Evolutionary conservation across 2,329 filamentous ascomycete genomes (phyloP).

Genomic region (Penicillium brevicompactum): DNA sequence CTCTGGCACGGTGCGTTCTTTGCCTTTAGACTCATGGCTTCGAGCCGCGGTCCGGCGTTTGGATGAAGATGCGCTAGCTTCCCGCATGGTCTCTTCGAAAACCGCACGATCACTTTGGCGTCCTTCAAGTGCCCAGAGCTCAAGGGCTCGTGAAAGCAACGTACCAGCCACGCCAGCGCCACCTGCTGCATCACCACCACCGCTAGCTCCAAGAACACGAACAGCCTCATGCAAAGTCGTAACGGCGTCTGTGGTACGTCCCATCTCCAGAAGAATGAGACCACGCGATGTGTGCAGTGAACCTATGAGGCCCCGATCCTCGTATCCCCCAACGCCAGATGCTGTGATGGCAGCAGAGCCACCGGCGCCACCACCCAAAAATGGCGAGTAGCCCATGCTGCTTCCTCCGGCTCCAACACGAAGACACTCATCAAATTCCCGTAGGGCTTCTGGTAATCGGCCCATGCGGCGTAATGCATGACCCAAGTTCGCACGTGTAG

Average conservation of each 20-base stretch:
- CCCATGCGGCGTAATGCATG: constrained; percentile 79
- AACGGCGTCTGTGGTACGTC: constrained; percentile 74
- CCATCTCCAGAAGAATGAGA: constrained; percentile 77
- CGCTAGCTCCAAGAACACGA: constrained; percentile 47
- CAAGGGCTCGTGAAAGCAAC: constrained; percentile 46
- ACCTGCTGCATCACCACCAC: constrained; percentile 49
- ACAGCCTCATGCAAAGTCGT: constrained; percentile 74
- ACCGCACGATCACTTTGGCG: constrained; percentile 23
- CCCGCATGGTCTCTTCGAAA: constrained; percentile 16
- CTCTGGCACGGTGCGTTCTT: constrained; percentile 18
- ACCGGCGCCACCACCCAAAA: constrained; percentile 39
- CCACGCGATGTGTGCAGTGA: constrained; percentile 62
- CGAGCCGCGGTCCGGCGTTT: constrained; percentile 24
- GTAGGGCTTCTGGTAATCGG: constrained; percentile 70
- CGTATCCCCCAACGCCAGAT: constrained; percentile 48
- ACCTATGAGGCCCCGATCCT: constrained; percentile 49
- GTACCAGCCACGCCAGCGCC: constrained; percentile 51
- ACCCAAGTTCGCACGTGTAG: constrained; percentile 83
- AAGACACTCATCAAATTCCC: constrained; percentile 84
- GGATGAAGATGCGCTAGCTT: constrained; percentile 4
- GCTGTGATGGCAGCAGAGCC: constrained; percentile 38
- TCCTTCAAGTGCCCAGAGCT: constrained; percentile 49
- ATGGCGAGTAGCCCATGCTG: constrained; percentile 74
- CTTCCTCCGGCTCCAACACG: constrained; percentile 76
- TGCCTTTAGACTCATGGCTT: constrained; percentile 32